Evolutionary conservation across 768 basidiomycete species (phyloP), one percentile per base, ranked within the genome.

Genomic region (Calvatia gigantea): DNA sequence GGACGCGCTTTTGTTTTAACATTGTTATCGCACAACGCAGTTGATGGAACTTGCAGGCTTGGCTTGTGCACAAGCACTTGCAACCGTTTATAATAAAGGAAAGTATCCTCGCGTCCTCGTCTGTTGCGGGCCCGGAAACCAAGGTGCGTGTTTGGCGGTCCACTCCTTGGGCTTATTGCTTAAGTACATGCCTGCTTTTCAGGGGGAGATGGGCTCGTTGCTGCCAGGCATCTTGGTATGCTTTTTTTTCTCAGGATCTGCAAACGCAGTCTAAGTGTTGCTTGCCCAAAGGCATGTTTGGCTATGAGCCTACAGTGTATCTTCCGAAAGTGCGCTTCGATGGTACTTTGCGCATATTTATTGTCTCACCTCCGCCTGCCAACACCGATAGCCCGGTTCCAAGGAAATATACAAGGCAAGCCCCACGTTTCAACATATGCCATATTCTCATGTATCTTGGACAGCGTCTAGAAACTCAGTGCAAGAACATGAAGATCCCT

Each of bases 11-110:
- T 59, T 25, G 47, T 27, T 19, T 5, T n/a, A n/a, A n/a, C n/a
- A n/a, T n/a, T n/a, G n/a, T 29, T 33, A 47, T 35, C 39, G 17
- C 43, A 12, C 21, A 42, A 49, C 23, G 17, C 33, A 96, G 92
- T 74, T 98, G 28, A 97, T 98, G 94, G 96, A 98, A 65, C 81
- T 98, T 11, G 96, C 96, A 28, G 97, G 97, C 1, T 75, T 98
- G 8, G 87, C 96, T 1, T 95, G 95, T 65, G 97, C 96, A 0
- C 91, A 95, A 67, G 82, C 90, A 0, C 73, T 98, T 2, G 85
- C 89, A 5, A 86, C 76, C n/a, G 83, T 85, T 0, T 98, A 92
- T 67, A 75, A 74, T 37, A 83, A 79, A 28, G 82, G 85, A 2
- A 79, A 75, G 42, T 84, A 91, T 67, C 80, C 79, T 33, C 81